Conservation (phyloP, 495 filamentous ascomycete genomes). For the Lasiosphaeria miniovina region DNA sequence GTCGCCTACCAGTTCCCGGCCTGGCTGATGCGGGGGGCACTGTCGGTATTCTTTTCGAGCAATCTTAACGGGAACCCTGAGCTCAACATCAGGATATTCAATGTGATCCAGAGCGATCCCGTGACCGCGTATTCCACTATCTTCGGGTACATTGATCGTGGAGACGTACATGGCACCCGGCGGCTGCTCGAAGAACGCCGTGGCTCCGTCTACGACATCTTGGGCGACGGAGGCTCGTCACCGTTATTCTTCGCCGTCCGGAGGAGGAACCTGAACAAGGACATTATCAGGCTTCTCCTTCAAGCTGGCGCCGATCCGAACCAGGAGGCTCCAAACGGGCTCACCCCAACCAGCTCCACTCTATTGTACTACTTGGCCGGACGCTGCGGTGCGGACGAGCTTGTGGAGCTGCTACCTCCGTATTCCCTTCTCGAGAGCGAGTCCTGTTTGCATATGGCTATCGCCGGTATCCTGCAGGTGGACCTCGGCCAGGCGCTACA, state of each 20-base stretch:
- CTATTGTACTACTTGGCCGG: conserved; percentile 2
- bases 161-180: background rate
- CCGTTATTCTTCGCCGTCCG: conserved; percentile 1
- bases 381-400: background rate
- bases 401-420: conserved; percentile 1
- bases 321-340: background rate
- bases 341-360: background rate
- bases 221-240: background rate
- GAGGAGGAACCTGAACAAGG: background rate
- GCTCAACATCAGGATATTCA: conserved; percentile 10
- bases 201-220: conserved; percentile 8
- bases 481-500: conserved; percentile 8
- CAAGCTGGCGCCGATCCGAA: conserved; percentile 13
- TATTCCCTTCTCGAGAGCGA: conserved; percentile 1
- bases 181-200: background rate
- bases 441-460: conserved; percentile 5
- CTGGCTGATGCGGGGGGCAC: conserved; percentile 3
- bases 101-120: background rate
- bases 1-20: conserved; percentile 4
- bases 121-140: background rate
- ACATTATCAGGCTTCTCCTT: conserved; percentile 1
- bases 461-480: background rate
- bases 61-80: conserved; percentile 13
- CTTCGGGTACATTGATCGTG: background rate
- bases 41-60: conserved; percentile 12